Evolutionary conservation across 768 basidiomycete species (phyloP).

Genomic region (Mycena pura): DNA sequence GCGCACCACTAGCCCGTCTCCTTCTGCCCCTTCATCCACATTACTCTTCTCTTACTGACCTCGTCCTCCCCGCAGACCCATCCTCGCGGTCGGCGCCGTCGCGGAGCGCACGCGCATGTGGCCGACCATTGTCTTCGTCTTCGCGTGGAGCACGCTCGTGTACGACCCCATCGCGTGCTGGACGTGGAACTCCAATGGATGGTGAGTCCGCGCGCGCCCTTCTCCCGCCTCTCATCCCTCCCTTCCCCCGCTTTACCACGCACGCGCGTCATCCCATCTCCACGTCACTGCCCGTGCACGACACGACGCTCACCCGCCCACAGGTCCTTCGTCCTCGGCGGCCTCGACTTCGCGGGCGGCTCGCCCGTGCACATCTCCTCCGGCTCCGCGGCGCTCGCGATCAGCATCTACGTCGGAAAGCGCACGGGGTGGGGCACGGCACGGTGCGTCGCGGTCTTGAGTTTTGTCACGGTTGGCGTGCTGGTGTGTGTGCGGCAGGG

Average conservation of each 20-base stretch:
- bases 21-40: not conserved
- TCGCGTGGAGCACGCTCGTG: constrained; percentile 86
- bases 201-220: constrained; percentile 66
- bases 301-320: not conserved
- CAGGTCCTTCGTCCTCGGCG: constrained; percentile 60
- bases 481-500: no score
- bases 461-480: no score
- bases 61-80: constrained; percentile 57
- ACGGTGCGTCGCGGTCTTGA: no score
- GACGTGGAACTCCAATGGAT: constrained; percentile 89
- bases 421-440: constrained; percentile 71
- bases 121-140: constrained; percentile 88
- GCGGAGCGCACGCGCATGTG: constrained; percentile 89
- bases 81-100: constrained; percentile 90
- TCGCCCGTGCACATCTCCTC: constrained; percentile 76
- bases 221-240: constrained; percentile 74
- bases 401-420: constrained; percentile 68
- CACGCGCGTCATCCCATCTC: no score
- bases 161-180: constrained; percentile 96
- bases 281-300: no score
- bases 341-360: constrained; percentile 71
- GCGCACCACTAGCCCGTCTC: no score
- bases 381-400: constrained; percentile 67
- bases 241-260: constrained; percentile 56
- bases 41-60: constrained; percentile 27